Conservation (phyloP, 2,329 filamentous ascomycete genomes). For the Penicillium sp. region DNA sequence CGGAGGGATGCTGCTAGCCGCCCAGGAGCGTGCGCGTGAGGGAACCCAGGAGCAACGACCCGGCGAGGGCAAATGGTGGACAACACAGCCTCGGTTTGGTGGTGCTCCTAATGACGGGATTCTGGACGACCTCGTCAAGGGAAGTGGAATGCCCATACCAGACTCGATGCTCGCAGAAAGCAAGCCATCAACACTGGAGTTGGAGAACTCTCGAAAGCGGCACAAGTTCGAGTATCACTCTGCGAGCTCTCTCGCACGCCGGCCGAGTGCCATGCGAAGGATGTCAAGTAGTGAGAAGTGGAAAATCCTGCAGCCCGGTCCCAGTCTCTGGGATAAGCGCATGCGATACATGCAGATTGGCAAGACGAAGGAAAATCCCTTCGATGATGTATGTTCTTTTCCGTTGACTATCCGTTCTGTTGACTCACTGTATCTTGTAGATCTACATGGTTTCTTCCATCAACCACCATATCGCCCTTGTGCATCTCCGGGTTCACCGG, state of each 20-base stretch:
- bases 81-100: conserved; percentile 52
- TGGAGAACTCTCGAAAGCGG: conserved; percentile 36
- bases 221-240: conserved; percentile 34
- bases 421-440: conserved; percentile 32
- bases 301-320: conserved; percentile 48
- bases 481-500: conserved; percentile 53
- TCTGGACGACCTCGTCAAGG: conserved; percentile 29
- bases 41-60: conserved; percentile 46
- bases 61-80: conserved; percentile 58
- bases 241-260: conserved; percentile 25
- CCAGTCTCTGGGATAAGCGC: conserved; percentile 52
- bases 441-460: conserved; percentile 58
- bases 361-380: conserved; percentile 43
- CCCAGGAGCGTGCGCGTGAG: conserved; percentile 56
- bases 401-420: not conserved
- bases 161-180: conserved; percentile 24
- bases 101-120: conserved; percentile 41
- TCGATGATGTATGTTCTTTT: conserved; percentile 49
- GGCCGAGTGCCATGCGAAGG: conserved; percentile 36
- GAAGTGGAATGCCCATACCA: conserved; percentile 25
- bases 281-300: conserved; percentile 48
- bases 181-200: conserved; percentile 20
- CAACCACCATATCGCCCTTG: conserved; percentile 57
- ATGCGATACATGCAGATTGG: conserved; percentile 54
- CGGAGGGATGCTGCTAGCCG: conserved; percentile 52